Conservation (phyloP, 495 filamentous ascomycete species). For the Penicillium turbatum region DNA sequence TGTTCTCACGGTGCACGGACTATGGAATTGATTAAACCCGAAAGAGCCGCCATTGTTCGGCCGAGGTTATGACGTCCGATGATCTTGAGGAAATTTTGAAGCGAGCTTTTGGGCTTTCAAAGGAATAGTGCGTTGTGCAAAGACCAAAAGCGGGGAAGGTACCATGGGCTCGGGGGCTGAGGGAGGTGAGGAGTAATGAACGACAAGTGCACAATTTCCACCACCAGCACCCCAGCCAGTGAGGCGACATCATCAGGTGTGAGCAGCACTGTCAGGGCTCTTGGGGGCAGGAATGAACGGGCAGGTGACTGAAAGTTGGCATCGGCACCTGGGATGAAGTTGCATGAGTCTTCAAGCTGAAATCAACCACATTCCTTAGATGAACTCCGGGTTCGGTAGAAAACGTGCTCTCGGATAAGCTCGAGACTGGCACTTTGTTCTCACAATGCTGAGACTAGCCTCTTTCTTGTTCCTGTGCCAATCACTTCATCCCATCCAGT, state of each 20-base stretch:
- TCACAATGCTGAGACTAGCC: not conserved
- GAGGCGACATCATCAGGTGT: not conserved
- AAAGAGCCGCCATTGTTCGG: no score
- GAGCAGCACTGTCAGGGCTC: no score
- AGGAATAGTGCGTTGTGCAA: not conserved
- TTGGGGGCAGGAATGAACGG: not conserved
- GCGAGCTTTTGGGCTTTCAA: not conserved
- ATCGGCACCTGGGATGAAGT: not conserved
- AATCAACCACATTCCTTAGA: not conserved
- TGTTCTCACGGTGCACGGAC: no score
- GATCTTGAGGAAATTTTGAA: not conserved
- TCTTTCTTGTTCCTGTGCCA: not conserved
- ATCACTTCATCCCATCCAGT: not conserved
- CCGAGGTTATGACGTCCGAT: not conserved
- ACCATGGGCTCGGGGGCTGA: not conserved
- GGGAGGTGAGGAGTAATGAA: not conserved
- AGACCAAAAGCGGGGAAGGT: not conserved
- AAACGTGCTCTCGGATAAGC: not conserved
- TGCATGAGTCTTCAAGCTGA: not conserved
- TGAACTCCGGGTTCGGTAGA: no score
- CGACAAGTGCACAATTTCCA: not conserved
- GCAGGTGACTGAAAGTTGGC: not conserved
- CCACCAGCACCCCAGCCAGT: not conserved
- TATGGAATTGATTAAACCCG: no score
- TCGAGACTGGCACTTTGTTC: not conserved